Conservation (phyloP, 163 green algal species). For the Dunaliella salina region DNA sequence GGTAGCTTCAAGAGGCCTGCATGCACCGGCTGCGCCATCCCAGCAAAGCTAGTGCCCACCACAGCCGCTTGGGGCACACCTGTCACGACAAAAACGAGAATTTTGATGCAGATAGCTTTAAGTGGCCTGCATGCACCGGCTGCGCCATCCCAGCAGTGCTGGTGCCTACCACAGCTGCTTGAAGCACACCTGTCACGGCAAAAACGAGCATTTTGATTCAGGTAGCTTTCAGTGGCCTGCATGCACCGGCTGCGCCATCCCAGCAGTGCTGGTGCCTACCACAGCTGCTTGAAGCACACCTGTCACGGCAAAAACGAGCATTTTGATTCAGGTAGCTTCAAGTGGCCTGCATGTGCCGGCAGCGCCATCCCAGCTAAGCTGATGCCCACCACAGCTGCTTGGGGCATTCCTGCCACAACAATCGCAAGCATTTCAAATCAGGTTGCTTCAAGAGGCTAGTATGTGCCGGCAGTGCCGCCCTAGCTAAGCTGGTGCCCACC, state of each 20-base stretch:
- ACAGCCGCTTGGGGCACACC: constrained; percentile 13
- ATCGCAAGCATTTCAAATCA: no score
- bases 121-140: constrained; percentile 48
- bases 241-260: constrained; percentile 61
- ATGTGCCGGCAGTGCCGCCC: constrained; percentile 61
- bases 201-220: no score
- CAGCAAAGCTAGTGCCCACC: constrained; percentile 60
- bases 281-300: constrained; percentile 13
- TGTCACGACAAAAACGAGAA: not conserved
- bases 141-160: constrained; percentile 62
- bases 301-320: not conserved
- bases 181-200: not conserved
- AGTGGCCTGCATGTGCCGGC: constrained; percentile 48
- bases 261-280: constrained; percentile 60
- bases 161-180: constrained; percentile 51
- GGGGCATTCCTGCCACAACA: not conserved
- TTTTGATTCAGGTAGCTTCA: constrained; percentile 24
- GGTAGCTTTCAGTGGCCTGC: constrained; percentile 51
- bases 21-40: constrained; percentile 63
- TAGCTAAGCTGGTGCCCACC: constrained; percentile 60
- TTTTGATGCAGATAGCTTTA: no score
- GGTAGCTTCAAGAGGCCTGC: constrained; percentile 51
- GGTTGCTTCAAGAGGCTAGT: no score
- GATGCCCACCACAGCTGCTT: constrained; percentile 50
- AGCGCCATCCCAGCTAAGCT: constrained; percentile 62